Evolutionary conservation across 176 grass and related monocot species (phyloP).

Genomic region (Thalia dealbata): DNA sequence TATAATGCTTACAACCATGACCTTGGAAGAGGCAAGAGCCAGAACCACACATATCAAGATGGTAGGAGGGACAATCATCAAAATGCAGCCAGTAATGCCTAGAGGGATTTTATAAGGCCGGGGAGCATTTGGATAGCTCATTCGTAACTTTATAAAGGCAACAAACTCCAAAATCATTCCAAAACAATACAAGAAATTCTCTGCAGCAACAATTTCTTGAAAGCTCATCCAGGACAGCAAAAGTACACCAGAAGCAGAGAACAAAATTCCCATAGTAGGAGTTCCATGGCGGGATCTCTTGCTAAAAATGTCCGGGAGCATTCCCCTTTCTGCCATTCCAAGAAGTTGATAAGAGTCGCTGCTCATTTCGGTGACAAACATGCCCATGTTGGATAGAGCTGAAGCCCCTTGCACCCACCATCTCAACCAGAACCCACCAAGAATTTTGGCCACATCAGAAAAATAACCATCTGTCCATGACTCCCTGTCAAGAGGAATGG

Average conservation of each 20-base stretch:
- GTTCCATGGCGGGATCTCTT: slow-evolving; percentile 22
- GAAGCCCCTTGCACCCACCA: slow-evolving; percentile 36
- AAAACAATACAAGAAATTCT: slow-evolving; percentile 41
- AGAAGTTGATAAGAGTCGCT: slow-evolving; percentile 36
- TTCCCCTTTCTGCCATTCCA: slow-evolving; percentile 36
- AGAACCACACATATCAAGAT: slow-evolving; percentile 28
- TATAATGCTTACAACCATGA: slow-evolving; percentile 16
- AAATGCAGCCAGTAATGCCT: slow-evolving; percentile 9
- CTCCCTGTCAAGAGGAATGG: slow-evolving; percentile 30
- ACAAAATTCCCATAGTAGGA: slow-evolving; percentile 25
- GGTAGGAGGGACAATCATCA: slow-evolving; percentile 33
- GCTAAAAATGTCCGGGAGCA: slow-evolving; percentile 27
- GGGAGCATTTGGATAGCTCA: slow-evolving; percentile 24
- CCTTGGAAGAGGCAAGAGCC: slow-evolving; percentile 29
- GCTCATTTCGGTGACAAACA: slow-evolving; percentile 38
- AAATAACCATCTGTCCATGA: slow-evolving; percentile 69
- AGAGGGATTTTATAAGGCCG: slow-evolving; percentile 37
- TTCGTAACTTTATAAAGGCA: slow-evolving; percentile 32
- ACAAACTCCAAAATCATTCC: slow-evolving; percentile 33
- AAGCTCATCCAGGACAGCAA: slow-evolving; percentile 36
- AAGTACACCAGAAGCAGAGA: slow-evolving; percentile 26
- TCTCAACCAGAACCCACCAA: slow-evolving; percentile 32
- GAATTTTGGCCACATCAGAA: slow-evolving; percentile 34
- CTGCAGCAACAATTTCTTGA: slow-evolving; percentile 29
- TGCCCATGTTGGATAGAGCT: slow-evolving; percentile 30